Evolutionary conservation across 1,284 basidiomycete genomes (phyloP).

Genomic region (Garcileccinum viscosum): DNA sequence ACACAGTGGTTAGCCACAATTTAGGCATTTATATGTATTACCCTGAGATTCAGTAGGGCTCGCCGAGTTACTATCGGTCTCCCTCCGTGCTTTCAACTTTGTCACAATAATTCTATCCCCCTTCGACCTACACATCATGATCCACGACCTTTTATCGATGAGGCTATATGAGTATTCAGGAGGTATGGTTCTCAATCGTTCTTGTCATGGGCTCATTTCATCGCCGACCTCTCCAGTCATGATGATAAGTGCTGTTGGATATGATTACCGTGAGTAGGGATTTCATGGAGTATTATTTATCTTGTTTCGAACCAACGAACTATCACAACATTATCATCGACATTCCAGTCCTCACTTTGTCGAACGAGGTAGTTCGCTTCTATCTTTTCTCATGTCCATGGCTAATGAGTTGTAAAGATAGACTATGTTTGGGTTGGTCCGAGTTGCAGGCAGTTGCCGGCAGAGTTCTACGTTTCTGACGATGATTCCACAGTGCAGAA

Average conservation of each 20-base stretch:
- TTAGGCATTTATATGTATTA: background rate
- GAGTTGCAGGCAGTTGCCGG: no score
- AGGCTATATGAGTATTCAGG: background rate
- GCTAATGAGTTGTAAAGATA: background rate
- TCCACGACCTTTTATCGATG: background rate
- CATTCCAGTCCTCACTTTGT: constrained; percentile 5
- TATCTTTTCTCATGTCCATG: background rate
- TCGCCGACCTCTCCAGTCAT: background rate
- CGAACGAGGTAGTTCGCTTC: constrained; percentile 6
- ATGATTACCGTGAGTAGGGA: constrained; percentile 6
- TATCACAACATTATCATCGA: background rate
- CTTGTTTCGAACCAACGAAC: background rate
- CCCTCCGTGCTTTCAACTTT: background rate
- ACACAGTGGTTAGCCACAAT: background rate
- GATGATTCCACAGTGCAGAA: constrained; percentile 5
- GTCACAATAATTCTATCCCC: background rate
- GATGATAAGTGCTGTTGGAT: background rate
- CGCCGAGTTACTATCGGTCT: background rate
- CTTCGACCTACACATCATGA: background rate
- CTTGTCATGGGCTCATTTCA: background rate
- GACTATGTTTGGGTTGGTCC: constrained; percentile 21
- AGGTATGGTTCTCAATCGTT: background rate
- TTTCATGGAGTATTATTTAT: background rate
- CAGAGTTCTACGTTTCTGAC: background rate
- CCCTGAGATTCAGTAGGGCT: background rate